Evolutionary conservation across 2,329 filamentous ascomycete species (phyloP).

Genomic region (Blastomyces percursus): DNA sequence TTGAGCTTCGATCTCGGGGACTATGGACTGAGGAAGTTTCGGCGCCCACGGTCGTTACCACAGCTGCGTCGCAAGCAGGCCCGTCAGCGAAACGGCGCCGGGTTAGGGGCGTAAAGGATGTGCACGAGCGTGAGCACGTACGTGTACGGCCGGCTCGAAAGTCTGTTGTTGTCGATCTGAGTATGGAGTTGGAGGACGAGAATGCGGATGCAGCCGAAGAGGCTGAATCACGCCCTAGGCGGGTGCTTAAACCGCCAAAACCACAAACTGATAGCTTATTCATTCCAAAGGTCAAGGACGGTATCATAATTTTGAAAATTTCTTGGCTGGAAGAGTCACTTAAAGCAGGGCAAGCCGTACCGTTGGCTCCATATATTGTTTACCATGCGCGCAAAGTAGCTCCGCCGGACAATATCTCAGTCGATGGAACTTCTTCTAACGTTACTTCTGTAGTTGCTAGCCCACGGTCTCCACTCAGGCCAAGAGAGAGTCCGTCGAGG

Average conservation of each 20-base stretch:
- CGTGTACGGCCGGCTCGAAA: not conserved
- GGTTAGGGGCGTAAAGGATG: constrained; percentile 6
- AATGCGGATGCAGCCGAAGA: constrained; percentile 5
- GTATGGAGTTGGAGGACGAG: constrained; percentile 24
- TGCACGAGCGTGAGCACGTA: not conserved
- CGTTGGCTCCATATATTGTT: constrained; percentile 40
- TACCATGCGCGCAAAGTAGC: constrained; percentile 35
- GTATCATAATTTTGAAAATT: constrained; percentile 39
- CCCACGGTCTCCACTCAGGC: constrained; percentile 6
- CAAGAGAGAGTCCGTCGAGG: constrained; percentile 10
- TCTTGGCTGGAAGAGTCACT: constrained; percentile 45
- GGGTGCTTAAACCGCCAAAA: constrained; percentile 10
- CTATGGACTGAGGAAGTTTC: constrained; percentile 39
- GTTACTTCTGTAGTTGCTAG: constrained; percentile 6
- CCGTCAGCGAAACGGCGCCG: constrained; percentile 22
- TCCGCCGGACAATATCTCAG: constrained; percentile 3
- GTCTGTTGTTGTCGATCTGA: constrained; percentile 21
- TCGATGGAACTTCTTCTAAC: constrained; percentile 9
- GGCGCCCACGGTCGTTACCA: not conserved
- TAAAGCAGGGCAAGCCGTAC: constrained; percentile 31
- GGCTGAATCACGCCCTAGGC: not conserved
- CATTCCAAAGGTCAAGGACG: not conserved
- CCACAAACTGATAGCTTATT: not conserved
- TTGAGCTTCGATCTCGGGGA: constrained; percentile 63
- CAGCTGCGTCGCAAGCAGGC: constrained; percentile 8